Evolutionary conservation across 129 eudicot genomes (phyloP), one percentile per base, ranked within the genome.

Genomic region (Helichrysum umbraculigerum): DNA sequence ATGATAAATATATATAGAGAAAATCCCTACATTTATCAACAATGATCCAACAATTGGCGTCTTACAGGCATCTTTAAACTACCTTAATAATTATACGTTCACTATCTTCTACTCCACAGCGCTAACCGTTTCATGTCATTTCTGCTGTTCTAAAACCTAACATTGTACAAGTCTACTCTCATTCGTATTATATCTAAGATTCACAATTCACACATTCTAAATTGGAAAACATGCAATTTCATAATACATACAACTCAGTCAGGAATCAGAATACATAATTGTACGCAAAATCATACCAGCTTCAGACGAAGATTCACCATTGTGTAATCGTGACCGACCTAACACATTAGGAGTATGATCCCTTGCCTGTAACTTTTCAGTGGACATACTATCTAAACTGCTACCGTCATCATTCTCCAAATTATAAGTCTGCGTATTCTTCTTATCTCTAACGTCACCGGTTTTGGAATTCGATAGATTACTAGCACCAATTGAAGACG

Each of bases 251-350:
- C 63, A 10, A 51, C 54, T 61, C 47, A 74, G n/a, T 74, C 63
- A 74, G 16, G 30, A 68, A 47, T 47, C 54, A 12, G 1, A 5
- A 47, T 12, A 14, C 54, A 47, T 47, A 14, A 3, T 15, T 3
- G 3, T 17, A 25, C 54, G 67, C 15, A 33, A 60, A 79, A 58
- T 37, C 80, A 68, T 90, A 94, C 97, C 97, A 78, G 85, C 84
- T 47, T 81, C 97, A 12, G 97, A 84, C 0, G 97, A 91, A 9
- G 97, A 83, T 76, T 88, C 95, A 0, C 62, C 94, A 77, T 85
- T 81, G 19, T 86, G 88, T 29, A 94, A 78, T 29, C 96, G 82
- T 12, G 98, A 87, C 10, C 85, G 87, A 14, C 79, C 86, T 82
- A 81, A 77, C 60, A 89, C 85, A 41, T 70, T 84, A 10, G 96